Base-by-base conservation (phyloP, 2,329 filamentous ascomycete species). In the Colletotrichum sublineola region DNA sequence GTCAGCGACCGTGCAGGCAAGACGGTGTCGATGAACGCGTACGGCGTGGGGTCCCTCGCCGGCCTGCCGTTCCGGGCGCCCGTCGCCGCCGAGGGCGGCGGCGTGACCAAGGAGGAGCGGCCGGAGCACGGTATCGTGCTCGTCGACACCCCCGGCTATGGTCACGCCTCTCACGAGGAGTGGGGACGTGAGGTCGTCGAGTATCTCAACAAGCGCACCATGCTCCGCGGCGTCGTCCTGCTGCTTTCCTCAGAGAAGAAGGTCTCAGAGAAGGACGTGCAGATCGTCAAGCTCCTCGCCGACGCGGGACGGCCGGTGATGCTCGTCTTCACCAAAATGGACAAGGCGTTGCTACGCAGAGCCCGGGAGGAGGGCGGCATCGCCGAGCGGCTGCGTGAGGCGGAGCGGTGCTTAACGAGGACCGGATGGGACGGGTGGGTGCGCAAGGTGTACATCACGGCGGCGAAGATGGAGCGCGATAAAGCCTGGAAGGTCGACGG, bases 311-410 rank as follows among this genome's bases (percentile, higher is more conserved):
- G 86, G 40, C 81, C 81, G 63, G 88, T 86, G 1, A 76, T 84
- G 8, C 83, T 90, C 1, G 83, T 90, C 5, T 77, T 91, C 61
- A 90, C 89, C 14, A 90, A 90, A 79, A 86, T 85, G 18, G 89
- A 90, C 75, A 89, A 89, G 77, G 68, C 82, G 57, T 74, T 78
- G 75, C 55, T 79, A 77, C 40, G 44, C 20, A 38, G 76, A 14
- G 75, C 68, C 68, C 68, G 73, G 29, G 64, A 66, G 77, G 73
- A 68, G n/a, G 56, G 75, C 75, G 64, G n/a, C 78, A 20, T 77
- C 74, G 74, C 52, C 42, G 44, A 50, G 62, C 48, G 68, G 68
- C 46, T 74, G 29, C 55, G 58, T 38, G 65, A 72, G 56, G 63
- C 67, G 61, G 74, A 67, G 65, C 42, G 72, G 42, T 52, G 50